Conservation (phyloP, 2,329 filamentous ascomycete genomes). For the Arthrobotrys conoides region DNA sequence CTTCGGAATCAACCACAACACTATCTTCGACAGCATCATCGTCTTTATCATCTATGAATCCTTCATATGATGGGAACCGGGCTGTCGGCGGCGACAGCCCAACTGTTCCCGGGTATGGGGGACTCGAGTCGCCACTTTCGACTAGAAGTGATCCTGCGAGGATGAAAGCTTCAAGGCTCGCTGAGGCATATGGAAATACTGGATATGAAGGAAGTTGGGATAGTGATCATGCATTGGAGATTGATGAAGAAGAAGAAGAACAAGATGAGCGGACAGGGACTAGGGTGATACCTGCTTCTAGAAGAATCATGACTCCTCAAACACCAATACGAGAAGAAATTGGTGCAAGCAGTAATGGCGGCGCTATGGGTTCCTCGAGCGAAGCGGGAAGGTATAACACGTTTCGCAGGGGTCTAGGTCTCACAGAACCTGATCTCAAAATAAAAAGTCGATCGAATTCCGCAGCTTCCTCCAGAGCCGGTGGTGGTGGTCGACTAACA, state of each 20-base stretch:
- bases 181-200: slow-evolving; percentile 33
- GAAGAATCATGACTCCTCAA: slow-evolving; percentile 59
- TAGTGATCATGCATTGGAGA: slow-evolving; percentile 40
- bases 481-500: slow-evolving; percentile 11
- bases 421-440: slow-evolving; percentile 54
- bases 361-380: slow-evolving; percentile 53
- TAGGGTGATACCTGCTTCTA: slow-evolving; percentile 59
- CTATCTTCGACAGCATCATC: slow-evolving; percentile 57
- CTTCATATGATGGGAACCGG: slow-evolving; percentile 48
- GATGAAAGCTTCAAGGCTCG: slow-evolving; percentile 33
- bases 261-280: slow-evolving; percentile 51
- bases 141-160: slow-evolving; percentile 48
- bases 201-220: slow-evolving; percentile 52
- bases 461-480: slow-evolving; percentile 47
- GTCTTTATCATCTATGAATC: slow-evolving; percentile 53
- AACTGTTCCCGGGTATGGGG: slow-evolving; percentile 48
- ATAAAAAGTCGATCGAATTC: slow-evolving; percentile 60
- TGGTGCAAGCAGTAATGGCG: slow-evolving; percentile 46
- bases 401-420: slow-evolving; percentile 59
- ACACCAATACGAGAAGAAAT: slow-evolving; percentile 55
- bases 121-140: slow-evolving; percentile 55
- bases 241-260: slow-evolving; percentile 55
- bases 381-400: slow-evolving; percentile 61
- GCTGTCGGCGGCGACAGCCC: slow-evolving; percentile 48
- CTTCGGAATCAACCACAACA: slow-evolving; percentile 55